Percentiles rank a stretch among this genome's conserved stretches.
phyloP scores from a whole-genome alignment of 2,329 filamentous ascomycete genomes.

The Stemphylium lycopersici region DNA sequence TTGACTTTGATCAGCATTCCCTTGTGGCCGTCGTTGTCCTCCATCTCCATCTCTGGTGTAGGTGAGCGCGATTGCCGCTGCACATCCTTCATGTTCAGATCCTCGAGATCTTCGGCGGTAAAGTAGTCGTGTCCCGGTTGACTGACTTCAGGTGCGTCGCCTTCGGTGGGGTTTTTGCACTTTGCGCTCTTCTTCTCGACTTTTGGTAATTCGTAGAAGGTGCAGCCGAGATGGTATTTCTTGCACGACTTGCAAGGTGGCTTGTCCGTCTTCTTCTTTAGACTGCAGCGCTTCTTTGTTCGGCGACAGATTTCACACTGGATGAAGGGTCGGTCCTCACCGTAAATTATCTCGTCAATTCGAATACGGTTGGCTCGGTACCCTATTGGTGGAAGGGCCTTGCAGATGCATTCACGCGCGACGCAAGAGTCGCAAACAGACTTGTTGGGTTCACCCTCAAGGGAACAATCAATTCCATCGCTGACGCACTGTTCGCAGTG shows the following conservation, averaged over 20 bases:
- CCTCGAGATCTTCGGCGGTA: constrained; percentile 22
- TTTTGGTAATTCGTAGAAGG: constrained; percentile 33
- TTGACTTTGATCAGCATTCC: constrained; percentile 39
- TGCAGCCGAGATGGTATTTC: constrained; percentile 35
- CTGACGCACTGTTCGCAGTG: constrained; percentile 39
- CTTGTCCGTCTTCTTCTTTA: constrained; percentile 34
- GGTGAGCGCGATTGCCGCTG: constrained; percentile 14
- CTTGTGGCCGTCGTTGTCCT: constrained; percentile 32
- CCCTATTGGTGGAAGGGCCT: constrained; percentile 19
- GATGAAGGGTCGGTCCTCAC: constrained; percentile 20
- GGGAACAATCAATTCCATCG: constrained; percentile 26
- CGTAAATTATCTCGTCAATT: constrained; percentile 29
- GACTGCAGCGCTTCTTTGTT: constrained; percentile 38
- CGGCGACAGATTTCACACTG: constrained; percentile 40
- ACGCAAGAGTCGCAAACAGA: constrained; percentile 29
- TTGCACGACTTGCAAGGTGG: constrained; percentile 45
- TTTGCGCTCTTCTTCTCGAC: constrained; percentile 14
- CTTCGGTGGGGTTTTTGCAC: neutral
- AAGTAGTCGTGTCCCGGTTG: constrained; percentile 11
- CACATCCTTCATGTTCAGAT: constrained; percentile 15
- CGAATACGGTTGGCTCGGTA: constrained; percentile 26
- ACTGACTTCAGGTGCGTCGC: constrained; percentile 8
- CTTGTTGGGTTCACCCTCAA: constrained; percentile 23
- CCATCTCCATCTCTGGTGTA: constrained; percentile 34
- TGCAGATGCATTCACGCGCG: constrained; percentile 19